A percentile compares a stretch with the other conserved stretches of the same genome.
These are phyloP conservation scores for Aspergillus pseudonomiae DNA, from an alignment of 2,329 filamentous ascomycete species.

Conservation along the genomic window DNA sequence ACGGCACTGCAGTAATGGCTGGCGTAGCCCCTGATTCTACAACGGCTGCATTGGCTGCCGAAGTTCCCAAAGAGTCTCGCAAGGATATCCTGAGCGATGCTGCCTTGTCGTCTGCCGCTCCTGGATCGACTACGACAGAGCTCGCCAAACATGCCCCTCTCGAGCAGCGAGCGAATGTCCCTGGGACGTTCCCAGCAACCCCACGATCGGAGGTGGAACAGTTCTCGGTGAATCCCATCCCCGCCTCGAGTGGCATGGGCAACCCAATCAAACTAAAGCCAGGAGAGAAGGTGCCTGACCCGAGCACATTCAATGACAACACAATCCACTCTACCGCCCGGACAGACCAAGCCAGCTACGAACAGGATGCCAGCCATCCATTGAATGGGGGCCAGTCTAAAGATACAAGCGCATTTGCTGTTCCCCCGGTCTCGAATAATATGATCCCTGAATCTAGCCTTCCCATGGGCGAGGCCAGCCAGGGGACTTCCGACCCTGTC, in stretches of 20 bases:
- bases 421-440: conserved; percentile 62
- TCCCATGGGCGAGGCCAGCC: conserved; percentile 59
- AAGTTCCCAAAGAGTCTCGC: conserved; percentile 34
- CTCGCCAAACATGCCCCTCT: conserved; percentile 70
- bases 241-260: conserved; percentile 60
- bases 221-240: conserved; percentile 59
- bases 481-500: conserved; percentile 53
- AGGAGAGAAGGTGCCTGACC: conserved; percentile 77
- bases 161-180: conserved; percentile 56
- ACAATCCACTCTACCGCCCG: conserved; percentile 68
- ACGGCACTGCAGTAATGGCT: conserved; percentile 49
- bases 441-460: conserved; percentile 83
- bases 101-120: conserved; percentile 67
- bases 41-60: conserved; percentile 59
- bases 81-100: conserved; percentile 33
- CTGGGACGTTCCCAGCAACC: conserved; percentile 74
- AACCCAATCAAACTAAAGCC: conserved; percentile 81
- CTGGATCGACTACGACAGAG: conserved; percentile 69
- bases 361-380: conserved; percentile 64
- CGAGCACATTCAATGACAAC: conserved; percentile 65
- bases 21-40: conserved; percentile 71
- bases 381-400: conserved; percentile 41
- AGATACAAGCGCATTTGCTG: conserved; percentile 47
- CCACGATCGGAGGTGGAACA: conserved; percentile 57
- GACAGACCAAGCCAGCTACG: conserved; percentile 83